Percentiles rank a stretch among this genome's conserved stretches.
phyloP scores from a whole-genome alignment of 2,329 filamentous ascomycete species.

The Trichophyton rubrum region DNA sequence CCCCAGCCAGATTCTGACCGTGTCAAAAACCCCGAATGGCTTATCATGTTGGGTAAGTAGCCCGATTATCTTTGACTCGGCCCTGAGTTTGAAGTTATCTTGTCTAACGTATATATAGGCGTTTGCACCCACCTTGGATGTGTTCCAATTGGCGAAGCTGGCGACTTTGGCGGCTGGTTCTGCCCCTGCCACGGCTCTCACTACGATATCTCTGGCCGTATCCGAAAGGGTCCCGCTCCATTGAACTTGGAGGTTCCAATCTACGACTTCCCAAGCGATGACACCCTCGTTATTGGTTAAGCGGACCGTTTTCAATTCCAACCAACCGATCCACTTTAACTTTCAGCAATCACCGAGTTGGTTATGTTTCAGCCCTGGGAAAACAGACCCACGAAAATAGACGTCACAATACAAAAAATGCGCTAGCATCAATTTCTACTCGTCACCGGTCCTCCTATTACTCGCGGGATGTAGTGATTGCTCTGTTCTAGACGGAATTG shows the following conservation, averaged over 20 bases:
- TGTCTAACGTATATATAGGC: conserved; percentile 39
- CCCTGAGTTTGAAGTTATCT: neutral
- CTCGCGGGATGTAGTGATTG: neutral
- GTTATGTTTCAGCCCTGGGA: neutral
- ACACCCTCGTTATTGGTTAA: conserved; percentile 87
- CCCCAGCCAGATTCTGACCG: conserved; percentile 83
- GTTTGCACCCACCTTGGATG: conserved; percentile 99
- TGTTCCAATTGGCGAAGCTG: conserved; percentile 96
- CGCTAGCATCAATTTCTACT: neutral
- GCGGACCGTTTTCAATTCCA: conserved; percentile 10
- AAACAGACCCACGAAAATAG: neutral
- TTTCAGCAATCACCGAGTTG: neutral
- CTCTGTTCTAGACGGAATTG: neutral
- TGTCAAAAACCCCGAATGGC: conserved; percentile 97
- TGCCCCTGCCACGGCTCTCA: conserved; percentile 99
- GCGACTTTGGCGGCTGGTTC: conserved; percentile 98
- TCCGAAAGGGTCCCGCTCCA: conserved; percentile 92
- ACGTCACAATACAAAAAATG: neutral
- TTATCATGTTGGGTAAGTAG: conserved; percentile 81
- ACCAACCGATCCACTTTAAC: neutral
- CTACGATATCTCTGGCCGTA: conserved; percentile 98
- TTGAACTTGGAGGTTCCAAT: conserved; percentile 90
- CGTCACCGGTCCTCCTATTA: neutral
- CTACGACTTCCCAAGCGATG: conserved; percentile 89
- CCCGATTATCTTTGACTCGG: conserved; percentile 15